phyloP scores from a whole-genome alignment of 2,329 filamentous ascomycete genomes.

The Colletotrichum musicola region DNA sequence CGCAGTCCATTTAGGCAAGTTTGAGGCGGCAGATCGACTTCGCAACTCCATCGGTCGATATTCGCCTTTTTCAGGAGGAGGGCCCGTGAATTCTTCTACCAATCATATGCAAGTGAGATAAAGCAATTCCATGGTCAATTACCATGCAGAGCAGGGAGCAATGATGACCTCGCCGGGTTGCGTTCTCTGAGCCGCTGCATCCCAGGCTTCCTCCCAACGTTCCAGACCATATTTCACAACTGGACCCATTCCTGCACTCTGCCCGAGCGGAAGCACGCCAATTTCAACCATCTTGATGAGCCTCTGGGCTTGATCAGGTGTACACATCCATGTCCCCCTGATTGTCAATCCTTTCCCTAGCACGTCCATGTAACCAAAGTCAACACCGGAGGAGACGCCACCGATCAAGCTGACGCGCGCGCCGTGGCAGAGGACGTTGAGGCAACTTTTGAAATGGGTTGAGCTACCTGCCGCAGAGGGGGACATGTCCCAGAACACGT shows the following conservation, averaged over 20 bases:
- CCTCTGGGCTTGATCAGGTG: constrained; percentile 1
- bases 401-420: constrained; percentile 7
- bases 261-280: constrained; percentile 5
- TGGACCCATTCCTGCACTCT: constrained; percentile 1
- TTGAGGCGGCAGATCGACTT: background rate
- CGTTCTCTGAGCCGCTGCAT: background rate
- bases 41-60: background rate
- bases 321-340: constrained; percentile 15
- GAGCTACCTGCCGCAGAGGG: constrained; percentile 4
- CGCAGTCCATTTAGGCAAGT: background rate
- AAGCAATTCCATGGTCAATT: too few relatives aligned
- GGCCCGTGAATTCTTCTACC: background rate
- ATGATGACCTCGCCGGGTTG: background rate
- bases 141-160: too few relatives aligned
- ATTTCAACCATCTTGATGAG: constrained; percentile 22
- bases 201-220: constrained; percentile 1
- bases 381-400: background rate
- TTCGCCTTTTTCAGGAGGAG: background rate
- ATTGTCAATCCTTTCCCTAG: constrained; percentile 1
- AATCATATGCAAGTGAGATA: too few relatives aligned
- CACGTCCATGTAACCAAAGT: constrained; percentile 22
- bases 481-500: constrained; percentile 15
- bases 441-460: constrained; percentile 7
- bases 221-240: background rate
- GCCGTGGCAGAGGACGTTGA: background rate